Evolutionary conservation across 129 eudicot genomes (phyloP).

Genomic region (Escallonia herrerae): DNA sequence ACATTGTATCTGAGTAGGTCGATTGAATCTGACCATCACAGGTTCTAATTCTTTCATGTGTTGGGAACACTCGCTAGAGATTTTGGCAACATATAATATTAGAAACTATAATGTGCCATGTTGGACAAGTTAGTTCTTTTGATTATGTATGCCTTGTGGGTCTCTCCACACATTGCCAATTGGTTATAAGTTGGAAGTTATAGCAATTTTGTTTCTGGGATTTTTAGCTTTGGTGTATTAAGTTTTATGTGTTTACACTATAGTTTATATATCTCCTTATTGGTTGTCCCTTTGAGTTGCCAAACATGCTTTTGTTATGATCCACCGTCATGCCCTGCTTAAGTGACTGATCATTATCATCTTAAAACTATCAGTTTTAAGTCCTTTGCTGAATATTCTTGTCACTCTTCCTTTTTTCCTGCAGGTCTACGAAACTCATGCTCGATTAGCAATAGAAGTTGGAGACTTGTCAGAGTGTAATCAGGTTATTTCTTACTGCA

Average conservation of each 20-base stretch:
- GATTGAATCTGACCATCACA: too few species aligned
- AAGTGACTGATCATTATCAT: not conserved
- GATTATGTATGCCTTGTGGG: too few species aligned
- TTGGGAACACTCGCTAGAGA: too few species aligned
- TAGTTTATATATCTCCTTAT: not conserved
- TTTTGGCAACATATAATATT: too few species aligned
- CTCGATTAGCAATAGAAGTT: slow-evolving; percentile 87
- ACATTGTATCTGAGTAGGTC: too few species aligned
- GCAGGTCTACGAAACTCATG: slow-evolving; percentile 98
- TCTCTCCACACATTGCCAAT: too few species aligned
- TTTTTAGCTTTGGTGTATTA: too few species aligned
- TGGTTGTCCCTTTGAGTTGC: not conserved
- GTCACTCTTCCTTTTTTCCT: not conserved
- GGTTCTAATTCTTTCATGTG: too few species aligned
- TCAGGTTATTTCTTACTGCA: slow-evolving; percentile 53
- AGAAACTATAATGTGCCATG: too few species aligned
- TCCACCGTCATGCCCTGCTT: not conserved
- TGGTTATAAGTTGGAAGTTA: too few species aligned
- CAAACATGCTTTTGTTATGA: not conserved
- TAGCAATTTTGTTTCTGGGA: too few species aligned
- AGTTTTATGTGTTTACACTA: not conserved
- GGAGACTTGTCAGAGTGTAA: slow-evolving; percentile 89
- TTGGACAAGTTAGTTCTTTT: too few species aligned
- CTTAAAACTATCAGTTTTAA: not conserved
- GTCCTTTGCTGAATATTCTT: not conserved